These are phyloP conservation scores for Steccherinum ochraceum DNA, from an alignment of 768 basidiomycete species.

Conservation along the genomic window DNA sequence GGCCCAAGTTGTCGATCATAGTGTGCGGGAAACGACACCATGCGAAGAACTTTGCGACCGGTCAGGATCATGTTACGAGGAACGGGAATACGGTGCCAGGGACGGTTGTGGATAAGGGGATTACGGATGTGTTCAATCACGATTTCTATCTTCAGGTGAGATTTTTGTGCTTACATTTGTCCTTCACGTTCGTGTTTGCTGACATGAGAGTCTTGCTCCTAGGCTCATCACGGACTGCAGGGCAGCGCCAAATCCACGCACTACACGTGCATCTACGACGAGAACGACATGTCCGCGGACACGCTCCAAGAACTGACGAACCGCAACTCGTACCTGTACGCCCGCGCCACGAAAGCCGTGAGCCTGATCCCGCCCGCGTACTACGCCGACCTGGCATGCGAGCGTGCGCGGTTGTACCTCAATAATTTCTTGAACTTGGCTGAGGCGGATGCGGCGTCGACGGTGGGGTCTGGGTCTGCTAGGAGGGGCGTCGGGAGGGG, in stretches of 20 bases:
- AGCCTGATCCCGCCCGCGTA: constrained; percentile 77
- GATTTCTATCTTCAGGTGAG: constrained; percentile 27
- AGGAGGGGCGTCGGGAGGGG: constrained; percentile 33
- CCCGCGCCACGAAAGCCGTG: constrained; percentile 79
- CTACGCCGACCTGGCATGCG: constrained; percentile 79
- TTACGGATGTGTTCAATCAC: constrained; percentile 42
- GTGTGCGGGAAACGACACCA: constrained; percentile 76
- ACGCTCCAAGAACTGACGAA: constrained; percentile 71
- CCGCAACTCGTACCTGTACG: constrained; percentile 66
- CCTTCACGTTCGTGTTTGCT: not conserved
- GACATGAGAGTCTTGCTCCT: constrained; percentile 34
- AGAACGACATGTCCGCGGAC: constrained; percentile 62
- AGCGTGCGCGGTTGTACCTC: constrained; percentile 70
- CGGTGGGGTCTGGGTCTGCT: constrained; percentile 2
- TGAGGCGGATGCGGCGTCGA: constrained; percentile 24
- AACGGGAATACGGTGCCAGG: constrained; percentile 79
- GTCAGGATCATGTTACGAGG: constrained; percentile 40
- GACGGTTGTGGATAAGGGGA: constrained; percentile 74
- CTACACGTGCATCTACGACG: constrained; percentile 77
- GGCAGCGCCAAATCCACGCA: constrained; percentile 70
- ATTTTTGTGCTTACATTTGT: not conserved
- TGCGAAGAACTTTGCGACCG: constrained; percentile 54
- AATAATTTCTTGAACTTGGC: constrained; percentile 56
- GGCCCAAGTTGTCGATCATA: constrained; percentile 61
- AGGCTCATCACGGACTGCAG: constrained; percentile 72